These are phyloP conservation scores for Bidens hawaiensis DNA, from an alignment of 140 eudicot genomes.

Conservation along the genomic window DNA sequence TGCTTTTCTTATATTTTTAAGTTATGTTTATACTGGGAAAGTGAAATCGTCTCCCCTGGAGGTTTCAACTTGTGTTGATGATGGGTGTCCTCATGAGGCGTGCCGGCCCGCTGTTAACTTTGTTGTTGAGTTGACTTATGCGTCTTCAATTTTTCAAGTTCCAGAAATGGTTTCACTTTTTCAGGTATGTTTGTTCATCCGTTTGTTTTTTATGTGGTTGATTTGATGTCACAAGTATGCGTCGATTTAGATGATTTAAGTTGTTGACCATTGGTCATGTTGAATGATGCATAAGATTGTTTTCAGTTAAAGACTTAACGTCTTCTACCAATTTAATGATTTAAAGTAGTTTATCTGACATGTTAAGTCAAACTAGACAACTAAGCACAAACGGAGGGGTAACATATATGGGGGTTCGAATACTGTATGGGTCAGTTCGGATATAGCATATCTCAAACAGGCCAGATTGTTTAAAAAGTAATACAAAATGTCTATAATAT, in stretches of 20 bases:
- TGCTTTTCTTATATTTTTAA: conserved; percentile 54
- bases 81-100: conserved; percentile 44
- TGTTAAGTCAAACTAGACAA: background rate
- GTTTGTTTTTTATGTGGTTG: background rate
- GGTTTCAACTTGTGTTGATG: conserved; percentile 66
- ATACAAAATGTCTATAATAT: background rate
- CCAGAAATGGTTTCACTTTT: conserved; percentile 57
- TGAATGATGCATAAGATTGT: background rate
- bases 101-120: conserved; percentile 64
- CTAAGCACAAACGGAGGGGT: background rate
- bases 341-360: background rate
- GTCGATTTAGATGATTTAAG: background rate
- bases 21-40: conserved; percentile 68
- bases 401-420: background rate
- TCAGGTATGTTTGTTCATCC: conserved; percentile 38
- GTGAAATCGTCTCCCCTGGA: conserved; percentile 50
- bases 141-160: conserved; percentile 50
- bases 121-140: conserved; percentile 63
- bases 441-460: background rate
- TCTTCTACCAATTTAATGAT: background rate
- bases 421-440: background rate
- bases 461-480: background rate
- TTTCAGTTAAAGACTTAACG: background rate
- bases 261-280: too few species aligned
- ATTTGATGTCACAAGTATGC: background rate